Conservation (phyloP, 495 filamentous ascomycete species). For the Corynascus novoguineensis region DNA sequence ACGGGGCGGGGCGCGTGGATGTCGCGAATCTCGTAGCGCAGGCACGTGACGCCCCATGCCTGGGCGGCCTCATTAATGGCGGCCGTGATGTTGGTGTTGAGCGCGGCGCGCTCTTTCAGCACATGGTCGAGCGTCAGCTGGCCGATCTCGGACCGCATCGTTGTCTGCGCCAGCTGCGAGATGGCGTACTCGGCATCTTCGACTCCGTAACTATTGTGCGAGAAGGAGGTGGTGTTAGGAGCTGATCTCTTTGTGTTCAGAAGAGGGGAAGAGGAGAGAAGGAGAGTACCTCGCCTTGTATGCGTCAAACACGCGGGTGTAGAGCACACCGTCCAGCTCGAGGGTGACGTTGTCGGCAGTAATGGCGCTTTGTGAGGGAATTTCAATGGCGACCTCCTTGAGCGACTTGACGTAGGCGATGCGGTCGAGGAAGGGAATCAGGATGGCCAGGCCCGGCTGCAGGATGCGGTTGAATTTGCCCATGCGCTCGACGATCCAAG, state of each 20-base stretch:
- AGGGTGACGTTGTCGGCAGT: conserved; percentile 97
- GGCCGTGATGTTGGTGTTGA: conserved; percentile 95
- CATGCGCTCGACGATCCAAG: conserved; percentile 99
- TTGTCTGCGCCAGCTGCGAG: conserved; percentile 94
- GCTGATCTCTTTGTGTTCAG: too few relatives aligned
- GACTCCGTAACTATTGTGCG: conserved; percentile 72
- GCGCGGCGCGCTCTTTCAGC: conserved; percentile 86
- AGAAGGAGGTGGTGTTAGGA: neutral
- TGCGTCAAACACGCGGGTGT: conserved; percentile 92
- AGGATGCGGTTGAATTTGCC: conserved; percentile 91
- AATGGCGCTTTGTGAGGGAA: conserved; percentile 89
- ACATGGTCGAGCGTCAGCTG: conserved; percentile 96
- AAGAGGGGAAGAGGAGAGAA: neutral
- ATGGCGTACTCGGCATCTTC: conserved; percentile 99
- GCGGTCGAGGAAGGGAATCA: conserved; percentile 87
- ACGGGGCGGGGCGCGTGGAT: conserved; percentile 93
- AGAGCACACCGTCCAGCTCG: conserved; percentile 91
- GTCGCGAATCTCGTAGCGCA: conserved; percentile 96
- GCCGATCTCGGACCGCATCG: conserved; percentile 97
- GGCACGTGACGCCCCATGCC: conserved; percentile 92
- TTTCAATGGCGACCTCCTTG: conserved; percentile 94
- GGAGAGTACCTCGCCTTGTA: conserved; percentile 80
- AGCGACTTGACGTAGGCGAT: conserved; percentile 97
- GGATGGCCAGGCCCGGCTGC: conserved; percentile 81
- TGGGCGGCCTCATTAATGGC: conserved; percentile 97